Percentiles rank a stretch among this genome's conserved stretches.
phyloP scores from a whole-genome alignment of 2,329 filamentous ascomycete species.

The Aspergillus hiratsukae region DNA sequence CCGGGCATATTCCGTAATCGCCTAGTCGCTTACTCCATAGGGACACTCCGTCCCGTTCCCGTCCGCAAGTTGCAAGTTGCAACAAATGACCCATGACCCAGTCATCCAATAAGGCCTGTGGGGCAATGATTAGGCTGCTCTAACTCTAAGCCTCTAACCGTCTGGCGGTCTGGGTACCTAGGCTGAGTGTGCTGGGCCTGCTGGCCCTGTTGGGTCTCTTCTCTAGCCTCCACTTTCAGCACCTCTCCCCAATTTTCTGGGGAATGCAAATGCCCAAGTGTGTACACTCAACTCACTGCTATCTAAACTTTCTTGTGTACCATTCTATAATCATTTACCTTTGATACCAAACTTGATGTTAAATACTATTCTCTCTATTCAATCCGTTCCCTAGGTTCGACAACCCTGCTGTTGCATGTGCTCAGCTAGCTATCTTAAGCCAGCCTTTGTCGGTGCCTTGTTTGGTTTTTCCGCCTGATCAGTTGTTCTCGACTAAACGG shows the following conservation, averaged over 20 bases:
- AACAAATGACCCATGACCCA: neutral
- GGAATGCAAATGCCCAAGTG: neutral
- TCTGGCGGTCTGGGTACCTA: neutral
- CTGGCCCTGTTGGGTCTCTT: neutral
- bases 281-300: neutral
- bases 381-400: neutral
- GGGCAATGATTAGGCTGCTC: neutral
- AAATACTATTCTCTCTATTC: neutral
- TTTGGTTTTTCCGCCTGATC: slow-evolving; percentile 12
- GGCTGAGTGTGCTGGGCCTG: too few species aligned
- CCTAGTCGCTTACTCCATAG: too few species aligned
- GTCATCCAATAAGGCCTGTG: neutral
- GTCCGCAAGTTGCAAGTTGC: too few species aligned
- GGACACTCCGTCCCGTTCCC: neutral
- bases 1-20: too few species aligned
- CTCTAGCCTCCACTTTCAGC: neutral
- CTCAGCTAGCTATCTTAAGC: neutral
- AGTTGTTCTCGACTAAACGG: slow-evolving; percentile 9
- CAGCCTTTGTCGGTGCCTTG: slow-evolving; percentile 2
- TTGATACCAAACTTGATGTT: neutral
- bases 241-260: neutral
- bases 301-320: neutral
- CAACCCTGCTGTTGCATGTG: neutral
- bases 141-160: neutral
- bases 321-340: neutral